These are phyloP conservation scores for Lepiota brunneoincarnata DNA, from an alignment of 768 basidiomycete species.

Conservation along the genomic window DNA sequence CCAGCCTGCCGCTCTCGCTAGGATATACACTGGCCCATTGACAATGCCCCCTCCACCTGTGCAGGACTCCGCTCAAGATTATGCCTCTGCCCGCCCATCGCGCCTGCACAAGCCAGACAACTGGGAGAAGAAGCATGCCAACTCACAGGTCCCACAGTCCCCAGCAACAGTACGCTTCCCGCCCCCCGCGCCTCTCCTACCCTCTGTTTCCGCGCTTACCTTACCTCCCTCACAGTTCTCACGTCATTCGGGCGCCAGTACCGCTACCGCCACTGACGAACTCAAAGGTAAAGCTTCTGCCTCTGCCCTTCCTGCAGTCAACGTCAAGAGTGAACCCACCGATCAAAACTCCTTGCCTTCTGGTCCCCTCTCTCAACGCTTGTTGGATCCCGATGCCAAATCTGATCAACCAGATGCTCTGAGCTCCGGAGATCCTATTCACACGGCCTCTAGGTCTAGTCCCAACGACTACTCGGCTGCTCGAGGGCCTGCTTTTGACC, in stretches of 20 bases:
- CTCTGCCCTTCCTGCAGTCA: not conserved
- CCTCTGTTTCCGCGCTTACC: not conserved
- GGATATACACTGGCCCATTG: slow-evolving; percentile 63
- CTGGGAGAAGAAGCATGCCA: not conserved
- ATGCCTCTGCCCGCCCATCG: not conserved
- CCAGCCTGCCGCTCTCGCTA: slow-evolving; percentile 61
- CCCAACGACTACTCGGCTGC: not conserved
- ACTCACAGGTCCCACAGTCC: not conserved
- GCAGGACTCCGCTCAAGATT: not conserved
- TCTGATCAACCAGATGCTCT: slow-evolving; percentile 1
- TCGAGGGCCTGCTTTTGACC: not conserved
- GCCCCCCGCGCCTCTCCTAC: too few species aligned
- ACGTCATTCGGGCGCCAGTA: not conserved
- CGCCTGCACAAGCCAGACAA: not conserved
- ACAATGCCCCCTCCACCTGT: slow-evolving; percentile 13
- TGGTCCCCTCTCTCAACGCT: not conserved
- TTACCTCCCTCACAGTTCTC: not conserved
- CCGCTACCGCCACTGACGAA: not conserved
- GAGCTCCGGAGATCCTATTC: slow-evolving; percentile 1
- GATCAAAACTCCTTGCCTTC: not conserved
- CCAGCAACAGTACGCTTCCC: too few species aligned
- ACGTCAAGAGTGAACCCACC: slow-evolving; percentile 1
- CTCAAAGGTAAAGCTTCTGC: slow-evolving; percentile 1
- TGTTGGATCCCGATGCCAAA: not conserved
- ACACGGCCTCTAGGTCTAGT: slow-evolving; percentile 1